A percentile compares a stretch with the other conserved stretches of the same genome.
These are phyloP conservation scores for Luzula sylvatica DNA, from an alignment of 176 grass and related monocot species.

Conservation along the genomic window DNA sequence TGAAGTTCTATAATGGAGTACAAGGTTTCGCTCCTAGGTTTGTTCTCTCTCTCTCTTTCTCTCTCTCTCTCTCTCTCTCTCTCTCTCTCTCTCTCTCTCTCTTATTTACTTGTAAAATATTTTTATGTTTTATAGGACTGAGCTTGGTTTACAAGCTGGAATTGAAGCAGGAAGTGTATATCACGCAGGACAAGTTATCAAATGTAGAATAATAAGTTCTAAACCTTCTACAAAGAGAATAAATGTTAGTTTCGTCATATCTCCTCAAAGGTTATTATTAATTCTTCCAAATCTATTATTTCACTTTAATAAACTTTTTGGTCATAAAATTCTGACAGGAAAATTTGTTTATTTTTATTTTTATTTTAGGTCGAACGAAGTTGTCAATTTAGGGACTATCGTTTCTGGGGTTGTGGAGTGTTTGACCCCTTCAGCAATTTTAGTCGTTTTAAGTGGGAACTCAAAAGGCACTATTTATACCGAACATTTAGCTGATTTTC, in stretches of 20 bases:
- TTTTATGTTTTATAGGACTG: conserved; percentile 39
- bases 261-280: conserved; percentile 56
- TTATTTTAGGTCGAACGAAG: conserved; percentile 31
- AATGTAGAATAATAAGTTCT: conserved; percentile 80
- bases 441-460: conserved; percentile 61
- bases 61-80: background rate
- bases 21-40: conserved; percentile 87
- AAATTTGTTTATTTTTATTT: background rate
- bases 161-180: conserved; percentile 67
- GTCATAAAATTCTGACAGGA: conserved; percentile 5
- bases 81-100: background rate
- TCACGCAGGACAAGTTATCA: conserved; percentile 88
- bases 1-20: conserved; percentile 89
- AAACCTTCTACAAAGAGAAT: conserved; percentile 63
- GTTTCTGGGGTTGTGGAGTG: conserved; percentile 81
- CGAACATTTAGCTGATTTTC: conserved; percentile 75
- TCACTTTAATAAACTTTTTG: background rate
- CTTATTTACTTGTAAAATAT: too few species aligned
- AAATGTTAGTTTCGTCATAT: conserved; percentile 64
- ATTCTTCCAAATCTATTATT: background rate
- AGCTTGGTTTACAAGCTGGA: conserved; percentile 78
- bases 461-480: conserved; percentile 64
- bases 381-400: conserved; percentile 49
- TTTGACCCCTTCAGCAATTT: conserved; percentile 62
- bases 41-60: conserved; percentile 14